Conservation (phyloP, 192 early-diverging fungal genomes). For the Coemansia sp. region DNA sequence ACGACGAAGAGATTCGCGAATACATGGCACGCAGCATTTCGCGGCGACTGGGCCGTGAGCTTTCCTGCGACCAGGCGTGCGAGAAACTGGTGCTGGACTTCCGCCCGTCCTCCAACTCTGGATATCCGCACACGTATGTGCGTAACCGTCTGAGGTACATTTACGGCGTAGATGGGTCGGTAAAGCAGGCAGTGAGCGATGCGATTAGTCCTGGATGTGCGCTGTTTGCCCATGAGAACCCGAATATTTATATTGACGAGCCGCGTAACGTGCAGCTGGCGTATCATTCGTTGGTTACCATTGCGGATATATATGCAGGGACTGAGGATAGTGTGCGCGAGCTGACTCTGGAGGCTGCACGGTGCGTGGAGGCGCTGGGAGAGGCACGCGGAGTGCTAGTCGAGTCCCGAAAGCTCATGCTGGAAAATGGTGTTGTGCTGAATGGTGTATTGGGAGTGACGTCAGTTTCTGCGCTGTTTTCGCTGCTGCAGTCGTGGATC, state of each 20-base stretch:
- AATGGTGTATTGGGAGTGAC: constrained; percentile 27
- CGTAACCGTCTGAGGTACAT: constrained; percentile 34
- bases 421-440: constrained; percentile 10
- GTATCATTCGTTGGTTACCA: constrained; percentile 33
- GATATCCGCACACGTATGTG: constrained; percentile 39
- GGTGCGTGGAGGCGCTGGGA: constrained; percentile 38
- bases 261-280: constrained; percentile 64
- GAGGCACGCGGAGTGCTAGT: constrained; percentile 16
- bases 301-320: constrained; percentile 13
- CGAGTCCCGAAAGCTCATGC: constrained; percentile 9
- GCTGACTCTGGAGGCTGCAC: background rate
- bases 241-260: constrained; percentile 75
- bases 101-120: constrained; percentile 40
- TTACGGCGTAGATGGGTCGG: constrained; percentile 5
- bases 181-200: constrained; percentile 10
- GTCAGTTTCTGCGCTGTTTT: constrained; percentile 28
- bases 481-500: constrained; percentile 51
- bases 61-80: constrained; percentile 53
- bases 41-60: constrained; percentile 31
- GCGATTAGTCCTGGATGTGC: constrained; percentile 51
- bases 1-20: constrained; percentile 75
- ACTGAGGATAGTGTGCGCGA: background rate
- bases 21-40: constrained; percentile 63
- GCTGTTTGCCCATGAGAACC: constrained; percentile 78
- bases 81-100: constrained; percentile 60